phyloP scores from a whole-genome alignment of 148 eudicot genomes.

The Nepenthes gracilis region DNA sequence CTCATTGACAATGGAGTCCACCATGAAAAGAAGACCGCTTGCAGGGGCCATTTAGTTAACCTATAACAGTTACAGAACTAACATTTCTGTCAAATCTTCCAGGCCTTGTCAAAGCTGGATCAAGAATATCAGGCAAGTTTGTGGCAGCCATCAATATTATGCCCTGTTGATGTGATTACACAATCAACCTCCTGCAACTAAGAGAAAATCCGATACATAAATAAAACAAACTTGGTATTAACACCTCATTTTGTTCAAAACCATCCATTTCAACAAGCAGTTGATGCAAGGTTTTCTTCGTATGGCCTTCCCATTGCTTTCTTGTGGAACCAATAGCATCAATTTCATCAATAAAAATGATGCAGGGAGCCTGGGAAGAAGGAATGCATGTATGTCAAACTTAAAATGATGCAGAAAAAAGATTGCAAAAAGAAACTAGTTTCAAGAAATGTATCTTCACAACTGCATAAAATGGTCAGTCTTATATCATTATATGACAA shows the following conservation, averaged over 20 bases:
- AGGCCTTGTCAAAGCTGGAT: constrained; percentile 94
- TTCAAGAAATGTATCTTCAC: too few species aligned
- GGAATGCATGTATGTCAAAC: constrained; percentile 1
- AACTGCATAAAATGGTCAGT: too few species aligned
- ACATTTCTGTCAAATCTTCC: constrained; percentile 99
- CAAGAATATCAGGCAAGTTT: constrained; percentile 95
- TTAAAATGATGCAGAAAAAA: neutral
- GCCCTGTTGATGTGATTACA: constrained; percentile 42
- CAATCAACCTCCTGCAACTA: constrained; percentile 4
- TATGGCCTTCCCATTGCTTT: constrained; percentile 99
- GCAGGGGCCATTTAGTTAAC: neutral
- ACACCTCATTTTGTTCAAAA: constrained; percentile 96
- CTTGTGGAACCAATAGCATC: constrained; percentile 95
- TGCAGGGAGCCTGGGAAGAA: constrained; percentile 81
- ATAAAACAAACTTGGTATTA: neutral
- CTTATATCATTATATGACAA: too few species aligned
- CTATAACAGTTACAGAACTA: constrained; percentile 20
- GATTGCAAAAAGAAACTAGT: too few species aligned
- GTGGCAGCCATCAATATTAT: constrained; percentile 99
- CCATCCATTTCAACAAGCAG: constrained; percentile 99
- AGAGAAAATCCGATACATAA: neutral
- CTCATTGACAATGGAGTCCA: too few species aligned
- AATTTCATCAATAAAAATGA: constrained; percentile 92
- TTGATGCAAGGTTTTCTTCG: constrained; percentile 94
- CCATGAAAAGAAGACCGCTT: too few species aligned